phyloP scores from a whole-genome alignment of 805 yeast species.

The Sugiyamaella chiloensis region DNA sequence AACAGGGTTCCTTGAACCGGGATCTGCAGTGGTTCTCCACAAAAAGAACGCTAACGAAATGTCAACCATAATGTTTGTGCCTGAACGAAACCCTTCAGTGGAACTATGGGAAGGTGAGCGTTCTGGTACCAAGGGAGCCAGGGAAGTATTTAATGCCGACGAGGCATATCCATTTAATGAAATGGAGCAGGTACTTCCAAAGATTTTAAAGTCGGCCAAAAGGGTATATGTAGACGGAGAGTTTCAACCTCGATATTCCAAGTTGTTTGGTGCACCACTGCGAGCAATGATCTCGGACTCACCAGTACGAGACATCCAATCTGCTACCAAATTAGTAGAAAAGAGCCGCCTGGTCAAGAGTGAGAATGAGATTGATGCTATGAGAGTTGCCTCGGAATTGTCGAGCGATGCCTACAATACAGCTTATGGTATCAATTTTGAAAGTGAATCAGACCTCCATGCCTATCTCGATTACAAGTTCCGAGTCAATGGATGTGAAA shows the following conservation, averaged over 20 bases:
- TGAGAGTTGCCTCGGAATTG: constrained; percentile 80
- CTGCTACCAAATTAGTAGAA: constrained; percentile 26
- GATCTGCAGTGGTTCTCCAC: constrained; percentile 55
- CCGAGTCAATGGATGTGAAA: constrained; percentile 83
- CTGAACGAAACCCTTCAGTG: constrained; percentile 67
- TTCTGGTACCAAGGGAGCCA: constrained; percentile 80
- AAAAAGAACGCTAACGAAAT: constrained; percentile 38
- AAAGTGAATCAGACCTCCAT: constrained; percentile 73
- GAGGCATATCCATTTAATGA: constrained; percentile 52
- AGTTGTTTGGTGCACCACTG: constrained; percentile 14
- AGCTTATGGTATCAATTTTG: constrained; percentile 62
- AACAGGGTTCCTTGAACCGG: constrained; percentile 92
- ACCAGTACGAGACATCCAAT: constrained; percentile 7
- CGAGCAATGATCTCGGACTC: constrained; percentile 10
- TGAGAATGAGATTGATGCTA: constrained; percentile 65
- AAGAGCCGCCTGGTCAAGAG: constrained; percentile 64
- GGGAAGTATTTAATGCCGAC: constrained; percentile 86
- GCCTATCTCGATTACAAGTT: constrained; percentile 81
- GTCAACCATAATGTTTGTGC: constrained; percentile 76
- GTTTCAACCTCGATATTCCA: constrained; percentile 10
- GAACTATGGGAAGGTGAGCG: constrained; percentile 97
- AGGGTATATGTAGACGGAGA: constrained; percentile 11
- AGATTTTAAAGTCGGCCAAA: constrained; percentile 6
- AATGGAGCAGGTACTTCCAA: constrained; percentile 14
- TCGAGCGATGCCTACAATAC: constrained; percentile 81